Base-by-base conservation (phyloP, 768 basidiomycete genomes). In the Floccularia luteovirens region DNA sequence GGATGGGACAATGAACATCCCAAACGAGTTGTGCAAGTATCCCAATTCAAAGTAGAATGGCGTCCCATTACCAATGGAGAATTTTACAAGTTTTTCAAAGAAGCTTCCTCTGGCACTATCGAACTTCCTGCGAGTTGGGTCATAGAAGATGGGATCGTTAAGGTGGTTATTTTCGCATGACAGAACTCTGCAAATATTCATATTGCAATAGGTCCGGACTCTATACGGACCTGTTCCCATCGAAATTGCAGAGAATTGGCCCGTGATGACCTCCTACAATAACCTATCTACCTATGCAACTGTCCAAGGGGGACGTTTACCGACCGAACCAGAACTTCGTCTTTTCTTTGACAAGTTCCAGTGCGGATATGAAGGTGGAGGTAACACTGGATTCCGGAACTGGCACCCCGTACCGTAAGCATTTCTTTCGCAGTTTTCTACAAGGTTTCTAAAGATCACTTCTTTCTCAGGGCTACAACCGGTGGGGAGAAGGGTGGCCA, bases 1-100 rank as follows among this genome's bases (percentile, higher is more conserved):
- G 91, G 92, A 0, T 92, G 94, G 96, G 96, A 99, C 56, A 92
- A 90, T 50, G 96, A 99, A 62, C 70, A 81, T 48, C 90, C 92
- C 1, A 64, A 66, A 46, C 65, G 80, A 17, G 54, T 52, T 11
- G 75, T 82, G n/a, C 47, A 70, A 0, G 79, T 96, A 23, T 66
- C 61, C 28, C 43, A 72, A 45, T 92, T 97, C 67, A 71, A 67
- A 49, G 82, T 96, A 28, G 82, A 84, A 30, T 84, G 87, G 72
- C 66, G 90, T 45, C 91, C 91, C 1, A 68, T 99, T 24, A 90
- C 83, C 41, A 99, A 98, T 47, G 81, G 79, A 7, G 79, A 99
- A 51, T 96, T 90, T 57, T 76, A 76, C 48, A 54, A 70, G 24
- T 90, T 83, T 56, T 83, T 79, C 53, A 49, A 50, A 2, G 59